Percentiles rank a stretch among this genome's conserved stretches.
Conservation (phyloP, 331 rosid species). For the Rosa hybrid region DNA sequence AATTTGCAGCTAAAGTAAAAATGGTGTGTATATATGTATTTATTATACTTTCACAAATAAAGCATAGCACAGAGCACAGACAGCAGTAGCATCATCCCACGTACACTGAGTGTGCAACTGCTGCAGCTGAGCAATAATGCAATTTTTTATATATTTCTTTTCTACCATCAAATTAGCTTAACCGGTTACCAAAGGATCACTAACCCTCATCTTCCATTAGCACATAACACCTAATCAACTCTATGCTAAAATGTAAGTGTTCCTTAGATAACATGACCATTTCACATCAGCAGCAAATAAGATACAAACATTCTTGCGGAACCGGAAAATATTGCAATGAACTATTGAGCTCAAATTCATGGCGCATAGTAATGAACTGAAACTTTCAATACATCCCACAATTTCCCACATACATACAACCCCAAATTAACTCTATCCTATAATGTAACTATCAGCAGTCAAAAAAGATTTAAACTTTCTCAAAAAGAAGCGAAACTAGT, state of each 20-base stretch:
- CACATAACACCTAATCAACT: neutral
- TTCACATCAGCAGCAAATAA: neutral
- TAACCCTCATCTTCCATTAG: neutral
- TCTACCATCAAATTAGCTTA: neutral
- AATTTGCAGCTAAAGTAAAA: no score
- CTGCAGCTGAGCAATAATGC: neutral
- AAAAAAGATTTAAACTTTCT: neutral
- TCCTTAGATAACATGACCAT: no score
- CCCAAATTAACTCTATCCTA: neutral
- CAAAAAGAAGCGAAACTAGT: neutral
- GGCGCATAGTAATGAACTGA: slow-evolving; percentile 8
- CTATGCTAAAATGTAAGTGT: neutral
- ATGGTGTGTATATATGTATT: no score
- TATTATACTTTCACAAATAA: neutral
- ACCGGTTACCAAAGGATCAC: neutral
- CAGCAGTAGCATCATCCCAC: neutral
- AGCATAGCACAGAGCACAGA: neutral
- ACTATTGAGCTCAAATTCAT: slow-evolving; percentile 46
- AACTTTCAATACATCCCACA: no score
- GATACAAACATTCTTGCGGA: neutral
- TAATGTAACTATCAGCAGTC: neutral
- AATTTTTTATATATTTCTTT: neutral
- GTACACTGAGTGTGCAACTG: neutral
- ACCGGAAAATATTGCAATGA: neutral
- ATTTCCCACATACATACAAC: neutral